phyloP scores from a whole-genome alignment of 2,329 filamentous ascomycete genomes.

The Hypoxylon sp. region DNA sequence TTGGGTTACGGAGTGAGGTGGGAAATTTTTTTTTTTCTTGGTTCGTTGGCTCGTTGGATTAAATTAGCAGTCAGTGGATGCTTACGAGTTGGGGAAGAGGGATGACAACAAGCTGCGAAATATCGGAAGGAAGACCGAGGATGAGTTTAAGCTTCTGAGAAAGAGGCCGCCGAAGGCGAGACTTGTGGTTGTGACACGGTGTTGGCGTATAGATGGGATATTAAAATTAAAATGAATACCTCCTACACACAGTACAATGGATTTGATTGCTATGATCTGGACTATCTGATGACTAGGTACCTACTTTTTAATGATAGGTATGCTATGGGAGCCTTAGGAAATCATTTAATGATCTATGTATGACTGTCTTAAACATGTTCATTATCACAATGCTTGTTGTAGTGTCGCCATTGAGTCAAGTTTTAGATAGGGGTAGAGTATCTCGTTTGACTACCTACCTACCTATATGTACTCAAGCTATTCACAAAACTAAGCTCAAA shows the following conservation, averaged over 20 bases:
- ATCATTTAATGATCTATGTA: neutral
- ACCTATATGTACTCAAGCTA: neutral
- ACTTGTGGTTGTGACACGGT: neutral
- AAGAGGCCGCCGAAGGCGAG: constrained; percentile 71
- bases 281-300: neutral
- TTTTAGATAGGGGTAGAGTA: neutral
- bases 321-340: neutral
- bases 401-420: neutral
- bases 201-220: neutral
- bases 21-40: too few species aligned
- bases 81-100: too few species aligned
- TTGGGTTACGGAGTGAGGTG: constrained; percentile 77
- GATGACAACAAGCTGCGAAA: constrained; percentile 88
- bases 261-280: neutral
- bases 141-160: constrained; percentile 82
- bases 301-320: too few species aligned
- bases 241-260: neutral
- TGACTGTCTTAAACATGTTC: neutral
- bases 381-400: neutral
- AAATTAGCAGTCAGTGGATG: too few species aligned
- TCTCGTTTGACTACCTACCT: neutral
- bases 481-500: neutral
- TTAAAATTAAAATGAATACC: neutral
- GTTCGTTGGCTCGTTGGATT: too few species aligned
- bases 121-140: constrained; percentile 81